phyloP scores from a whole-genome alignment of 2,329 filamentous ascomycete genomes.

The Talaromyces amestolkiae region DNA sequence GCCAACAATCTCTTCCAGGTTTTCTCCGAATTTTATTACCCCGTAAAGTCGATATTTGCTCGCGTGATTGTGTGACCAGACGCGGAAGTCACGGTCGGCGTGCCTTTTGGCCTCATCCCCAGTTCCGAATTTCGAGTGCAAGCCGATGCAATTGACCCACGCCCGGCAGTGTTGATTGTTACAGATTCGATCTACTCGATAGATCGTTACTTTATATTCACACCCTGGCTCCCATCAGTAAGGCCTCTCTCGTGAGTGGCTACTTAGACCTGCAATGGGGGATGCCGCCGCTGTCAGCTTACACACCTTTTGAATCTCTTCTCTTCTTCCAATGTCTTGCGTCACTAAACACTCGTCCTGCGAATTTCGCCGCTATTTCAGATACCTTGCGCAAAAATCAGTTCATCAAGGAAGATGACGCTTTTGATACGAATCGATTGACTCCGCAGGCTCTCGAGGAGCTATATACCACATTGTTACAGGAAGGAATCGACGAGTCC shows the following conservation, averaged over 20 bases:
- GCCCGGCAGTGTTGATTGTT: neutral
- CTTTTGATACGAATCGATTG: constrained; percentile 72
- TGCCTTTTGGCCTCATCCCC: constrained; percentile 5
- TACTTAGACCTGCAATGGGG: constrained; percentile 45
- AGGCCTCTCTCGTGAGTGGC: constrained; percentile 35
- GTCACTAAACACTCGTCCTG: constrained; percentile 62
- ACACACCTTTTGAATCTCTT: constrained; percentile 82
- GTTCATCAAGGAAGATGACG: constrained; percentile 66
- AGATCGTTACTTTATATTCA: neutral
- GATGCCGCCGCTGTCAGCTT: constrained; percentile 62
- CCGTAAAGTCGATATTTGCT: neutral
- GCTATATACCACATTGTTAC: constrained; percentile 72
- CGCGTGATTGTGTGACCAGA: constrained; percentile 11
- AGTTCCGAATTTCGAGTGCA: neutral
- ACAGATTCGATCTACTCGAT: neutral
- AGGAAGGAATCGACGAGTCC: constrained; percentile 63
- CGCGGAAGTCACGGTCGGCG: constrained; percentile 12
- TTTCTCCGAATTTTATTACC: neutral
- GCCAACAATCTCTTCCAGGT: neutral
- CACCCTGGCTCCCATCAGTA: constrained; percentile 29
- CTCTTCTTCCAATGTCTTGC: constrained; percentile 79
- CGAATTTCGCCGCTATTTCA: constrained; percentile 70
- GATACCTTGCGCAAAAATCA: constrained; percentile 70
- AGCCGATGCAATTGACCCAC: constrained; percentile 3
- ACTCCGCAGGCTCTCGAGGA: constrained; percentile 74